These are phyloP conservation scores for Citrullus mucosospermus DNA, from an alignment of 306 rosid genomes.

Conservation along the genomic window DNA sequence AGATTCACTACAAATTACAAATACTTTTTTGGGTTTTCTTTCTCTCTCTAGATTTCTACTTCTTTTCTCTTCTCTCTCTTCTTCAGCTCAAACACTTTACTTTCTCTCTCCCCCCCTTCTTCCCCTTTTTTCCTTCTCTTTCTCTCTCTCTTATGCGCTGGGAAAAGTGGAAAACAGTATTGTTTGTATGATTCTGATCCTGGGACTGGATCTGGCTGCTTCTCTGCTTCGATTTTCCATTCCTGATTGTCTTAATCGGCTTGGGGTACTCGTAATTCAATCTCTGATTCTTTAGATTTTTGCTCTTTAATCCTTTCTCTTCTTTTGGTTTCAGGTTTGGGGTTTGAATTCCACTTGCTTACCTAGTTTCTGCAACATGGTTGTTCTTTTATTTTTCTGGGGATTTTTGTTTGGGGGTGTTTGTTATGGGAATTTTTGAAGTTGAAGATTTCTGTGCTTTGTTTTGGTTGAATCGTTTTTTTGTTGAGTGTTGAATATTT, in stretches of 20 bases:
- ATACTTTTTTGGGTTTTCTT: constrained; percentile 8
- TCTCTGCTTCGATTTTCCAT: background rate
- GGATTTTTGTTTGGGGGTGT: background rate
- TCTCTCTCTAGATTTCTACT: constrained; percentile 16
- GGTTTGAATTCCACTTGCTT: background rate
- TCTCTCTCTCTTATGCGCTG: constrained; percentile 16
- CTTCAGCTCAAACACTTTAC: constrained; percentile 2
- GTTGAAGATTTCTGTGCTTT: background rate
- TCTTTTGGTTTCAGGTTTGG: background rate
- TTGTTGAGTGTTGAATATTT: constrained; percentile 11
- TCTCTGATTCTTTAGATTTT: background rate
- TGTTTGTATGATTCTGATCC: constrained; percentile 27
- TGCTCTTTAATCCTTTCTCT: background rate
- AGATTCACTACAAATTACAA: background rate
- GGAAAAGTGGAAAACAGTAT: background rate
- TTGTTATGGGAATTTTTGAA: background rate
- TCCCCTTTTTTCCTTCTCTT: background rate
- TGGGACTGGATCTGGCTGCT: constrained; percentile 7
- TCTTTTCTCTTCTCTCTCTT: background rate
- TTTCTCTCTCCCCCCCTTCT: constrained; percentile 21
- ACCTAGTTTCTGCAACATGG: background rate
- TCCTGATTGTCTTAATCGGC: constrained; percentile 2
- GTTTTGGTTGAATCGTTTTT: background rate
- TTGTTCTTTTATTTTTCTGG: background rate
- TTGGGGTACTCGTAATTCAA: constrained; percentile 16